Evolutionary conservation across 768 basidiomycete species (phyloP).

Genomic region (Boletus vinaceobasis): DNA sequence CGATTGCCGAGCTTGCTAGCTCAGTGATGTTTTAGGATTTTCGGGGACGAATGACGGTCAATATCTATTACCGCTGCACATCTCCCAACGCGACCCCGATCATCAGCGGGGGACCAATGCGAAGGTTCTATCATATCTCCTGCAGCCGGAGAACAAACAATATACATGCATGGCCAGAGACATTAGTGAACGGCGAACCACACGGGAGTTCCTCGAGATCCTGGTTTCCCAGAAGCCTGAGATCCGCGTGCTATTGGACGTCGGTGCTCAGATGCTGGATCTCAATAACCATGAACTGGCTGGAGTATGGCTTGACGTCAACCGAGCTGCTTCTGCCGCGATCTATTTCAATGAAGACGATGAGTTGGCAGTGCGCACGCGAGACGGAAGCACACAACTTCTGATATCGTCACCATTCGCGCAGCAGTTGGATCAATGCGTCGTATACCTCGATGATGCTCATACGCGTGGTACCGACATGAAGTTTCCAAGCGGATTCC

Average conservation of each 20-base stretch:
- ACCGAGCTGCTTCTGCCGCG: slow-evolving; percentile 21
- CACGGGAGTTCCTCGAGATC: slow-evolving; percentile 22
- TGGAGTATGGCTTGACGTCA: slow-evolving; percentile 37
- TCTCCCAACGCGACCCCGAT: slow-evolving; percentile 27
- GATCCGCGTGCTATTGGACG: slow-evolving; percentile 50
- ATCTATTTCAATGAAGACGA: slow-evolving; percentile 34
- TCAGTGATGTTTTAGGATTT: slow-evolving; percentile 24
- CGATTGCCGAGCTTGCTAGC: neutral
- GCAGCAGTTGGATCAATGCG: slow-evolving; percentile 33
- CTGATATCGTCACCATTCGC: slow-evolving; percentile 33
- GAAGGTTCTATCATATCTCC: slow-evolving; percentile 29
- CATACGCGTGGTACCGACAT: slow-evolving; percentile 38
- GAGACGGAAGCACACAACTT: slow-evolving; percentile 27
- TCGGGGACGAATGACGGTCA: slow-evolving; percentile 40
- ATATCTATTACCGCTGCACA: slow-evolving; percentile 37
- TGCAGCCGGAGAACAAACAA: slow-evolving; percentile 24
- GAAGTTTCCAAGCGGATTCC: slow-evolving; percentile 32
- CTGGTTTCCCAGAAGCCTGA: slow-evolving; percentile 35
- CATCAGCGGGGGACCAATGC: slow-evolving; percentile 46
- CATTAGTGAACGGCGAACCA: slow-evolving; percentile 13
- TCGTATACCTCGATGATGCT: slow-evolving; percentile 39
- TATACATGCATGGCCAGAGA: slow-evolving; percentile 13
- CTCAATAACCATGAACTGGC: slow-evolving; percentile 42
- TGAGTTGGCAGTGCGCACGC: slow-evolving; percentile 31
- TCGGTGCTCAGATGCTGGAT: slow-evolving; percentile 57